phyloP scores from a whole-genome alignment of 306 rosid species.

The Alnus glutinosa region DNA sequence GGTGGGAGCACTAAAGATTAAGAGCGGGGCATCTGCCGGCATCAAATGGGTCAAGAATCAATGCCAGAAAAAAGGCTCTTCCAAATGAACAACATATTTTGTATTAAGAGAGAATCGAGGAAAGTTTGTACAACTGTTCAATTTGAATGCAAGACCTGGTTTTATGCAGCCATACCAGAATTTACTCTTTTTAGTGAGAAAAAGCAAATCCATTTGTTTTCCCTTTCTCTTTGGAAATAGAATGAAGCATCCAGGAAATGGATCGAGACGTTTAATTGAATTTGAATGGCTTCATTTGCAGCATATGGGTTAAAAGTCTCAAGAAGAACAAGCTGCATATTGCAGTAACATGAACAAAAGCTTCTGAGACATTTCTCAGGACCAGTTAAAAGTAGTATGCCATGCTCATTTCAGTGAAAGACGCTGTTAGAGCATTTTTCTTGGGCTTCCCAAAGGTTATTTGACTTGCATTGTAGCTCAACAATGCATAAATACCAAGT shows the following conservation, averaged over 20 bases:
- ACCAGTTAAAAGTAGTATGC: not conserved
- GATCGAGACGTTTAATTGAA: not conserved
- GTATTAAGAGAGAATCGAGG: not conserved
- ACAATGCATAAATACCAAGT: no score
- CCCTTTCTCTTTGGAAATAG: not conserved
- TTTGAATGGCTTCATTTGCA: not conserved
- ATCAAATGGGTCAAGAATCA: slow-evolving; percentile 79
- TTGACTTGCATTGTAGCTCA: no score
- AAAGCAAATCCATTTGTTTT: not conserved
- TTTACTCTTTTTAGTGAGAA: not conserved
- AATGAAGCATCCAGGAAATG: not conserved
- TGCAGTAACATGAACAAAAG: not conserved
- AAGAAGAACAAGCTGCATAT: not conserved
- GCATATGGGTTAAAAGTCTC: not conserved
- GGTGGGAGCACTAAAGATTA: slow-evolving; percentile 58
- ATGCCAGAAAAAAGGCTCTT: slow-evolving; percentile 57
- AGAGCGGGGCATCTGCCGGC: slow-evolving; percentile 58
- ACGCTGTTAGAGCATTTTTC: no score
- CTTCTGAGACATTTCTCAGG: not conserved
- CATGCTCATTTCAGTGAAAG: no score
- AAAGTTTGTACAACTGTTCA: not conserved
- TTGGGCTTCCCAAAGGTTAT: no score
- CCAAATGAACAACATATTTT: slow-evolving; percentile 22
- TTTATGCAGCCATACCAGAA: not conserved
- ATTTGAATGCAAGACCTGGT: not conserved